Conservation (phyloP, 371 early-diverging fungal genomes). For the Mucor velutinosus region DNA sequence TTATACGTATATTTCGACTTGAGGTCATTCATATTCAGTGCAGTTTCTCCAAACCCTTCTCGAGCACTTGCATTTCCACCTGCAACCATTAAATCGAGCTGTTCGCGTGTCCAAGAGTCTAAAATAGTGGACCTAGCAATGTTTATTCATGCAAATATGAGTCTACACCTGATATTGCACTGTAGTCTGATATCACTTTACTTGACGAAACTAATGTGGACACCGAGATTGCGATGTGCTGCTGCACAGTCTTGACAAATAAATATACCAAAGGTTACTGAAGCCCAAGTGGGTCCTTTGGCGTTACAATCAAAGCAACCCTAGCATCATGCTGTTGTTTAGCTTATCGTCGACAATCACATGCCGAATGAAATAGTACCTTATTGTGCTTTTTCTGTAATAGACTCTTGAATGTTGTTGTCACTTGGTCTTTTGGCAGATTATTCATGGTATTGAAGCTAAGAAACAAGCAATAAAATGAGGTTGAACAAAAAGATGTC, state of each 20-base stretch:
- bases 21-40: conserved; percentile 63
- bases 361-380: conserved; percentile 38
- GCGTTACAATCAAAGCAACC: conserved; percentile 96
- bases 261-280: conserved; percentile 95
- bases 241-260: conserved; percentile 98
- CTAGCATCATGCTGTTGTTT: conserved; percentile 32
- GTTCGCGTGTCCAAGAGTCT: conserved; percentile 90
- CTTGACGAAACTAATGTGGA: conserved; percentile 95
- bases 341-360: not conserved
- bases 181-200: conserved; percentile 32
- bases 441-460: conserved; percentile 10
- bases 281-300: conserved; percentile 97
- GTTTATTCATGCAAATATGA: not conserved
- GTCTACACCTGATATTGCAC: not conserved
- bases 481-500: not conserved
- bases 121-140: conserved; percentile 72
- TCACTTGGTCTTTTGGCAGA: conserved; percentile 3
- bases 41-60: conserved; percentile 75
- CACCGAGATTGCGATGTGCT: conserved; percentile 93
- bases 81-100: conserved; percentile 86
- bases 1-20: conserved; percentile 81
- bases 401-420: conserved; percentile 72
- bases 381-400: conserved; percentile 74
- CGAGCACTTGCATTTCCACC: conserved; percentile 80
- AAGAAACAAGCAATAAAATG: not conserved